Conservation (phyloP, 805 yeast genomes). For the Sporopachydermia lactativora region DNA sequence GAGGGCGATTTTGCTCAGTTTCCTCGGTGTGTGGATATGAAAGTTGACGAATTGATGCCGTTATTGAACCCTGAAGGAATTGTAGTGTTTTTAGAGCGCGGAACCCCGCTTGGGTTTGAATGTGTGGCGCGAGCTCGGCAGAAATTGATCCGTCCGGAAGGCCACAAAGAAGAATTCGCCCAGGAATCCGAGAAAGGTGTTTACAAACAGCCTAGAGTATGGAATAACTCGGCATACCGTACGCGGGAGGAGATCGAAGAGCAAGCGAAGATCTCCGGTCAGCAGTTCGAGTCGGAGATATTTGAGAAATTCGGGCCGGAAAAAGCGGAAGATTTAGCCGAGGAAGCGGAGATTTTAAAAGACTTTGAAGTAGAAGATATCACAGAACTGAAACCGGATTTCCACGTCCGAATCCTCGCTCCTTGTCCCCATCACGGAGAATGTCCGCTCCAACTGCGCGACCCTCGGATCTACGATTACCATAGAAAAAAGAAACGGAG, state of each 20-base stretch:
- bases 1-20: conserved; percentile 30
- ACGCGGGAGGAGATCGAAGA: conserved; percentile 31
- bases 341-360: conserved; percentile 6
- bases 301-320: conserved; percentile 10
- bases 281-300: conserved; percentile 32
- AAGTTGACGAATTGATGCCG: conserved; percentile 40
- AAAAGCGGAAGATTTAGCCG: conserved; percentile 5
- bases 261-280: conserved; percentile 26
- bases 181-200: background rate
- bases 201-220: conserved; percentile 56
- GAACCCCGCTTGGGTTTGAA: conserved; percentile 84
- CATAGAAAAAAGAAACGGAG: conserved; percentile 31
- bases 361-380: conserved; percentile 10
- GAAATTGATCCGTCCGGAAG: conserved; percentile 76
- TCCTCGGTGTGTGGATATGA: conserved; percentile 62
- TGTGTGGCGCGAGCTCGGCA: conserved; percentile 83
- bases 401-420: conserved; percentile 57
- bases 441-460: conserved; percentile 76
- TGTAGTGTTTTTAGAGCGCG: conserved; percentile 71
- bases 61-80: conserved; percentile 69
- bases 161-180: conserved; percentile 34
- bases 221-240: conserved; percentile 33
- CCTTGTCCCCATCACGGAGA: conserved; percentile 83
- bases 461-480: conserved; percentile 49
- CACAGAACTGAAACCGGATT: conserved; percentile 18